Evolutionary conservation across 768 basidiomycete species (phyloP), one percentile per base, ranked within the genome.

Genomic region (Russula sp.): DNA sequence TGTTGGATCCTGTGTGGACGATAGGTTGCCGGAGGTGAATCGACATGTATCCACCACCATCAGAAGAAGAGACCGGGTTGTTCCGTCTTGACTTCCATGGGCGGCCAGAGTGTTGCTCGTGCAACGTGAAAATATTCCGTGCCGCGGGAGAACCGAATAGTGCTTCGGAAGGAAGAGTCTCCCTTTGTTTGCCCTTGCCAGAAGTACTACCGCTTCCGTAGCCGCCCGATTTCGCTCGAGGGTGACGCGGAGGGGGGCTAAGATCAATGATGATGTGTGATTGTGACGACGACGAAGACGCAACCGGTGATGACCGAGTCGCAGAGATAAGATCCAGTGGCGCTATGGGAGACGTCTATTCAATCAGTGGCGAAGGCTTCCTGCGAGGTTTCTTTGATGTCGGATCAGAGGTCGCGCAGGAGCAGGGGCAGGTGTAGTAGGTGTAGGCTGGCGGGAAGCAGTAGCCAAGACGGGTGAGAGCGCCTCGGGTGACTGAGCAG

Each of bases 401-500:
- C 0, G 18, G 51, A 20, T 11, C 16, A 3, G 28, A 8, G 30
- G 50, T 14, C 16, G 50, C 9, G 22, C 22, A 13, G 50, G 26
- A 4, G 38, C 20, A 1, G 53, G 13, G 9, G 44, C 28, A 30
- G 28, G 30, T n/a, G n/a, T n/a, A 16, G 28, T 32, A 2, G 40
- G 40, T 13, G n/a, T n/a, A n/a, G n/a, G n/a, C n/a, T 18, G n/a
- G 42, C 18, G 63, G 5, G 63, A 64, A 8, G 58, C 48, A 5
- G 22, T 22, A 9, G 52, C 18, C 10, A 24, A 65, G 49, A 56
- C 24, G 1, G 64, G 59, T 22, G 64, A 65, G 14, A 46, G 54
- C 14, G 64, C 59, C 40, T 61, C 60, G 14, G 64, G 64, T n/a
- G 59, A 65, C 30, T 61, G 55, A 28, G 64, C 64, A 0, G 64